Evolutionary conservation across 2,329 filamentous ascomycete species (phyloP).

Genomic region (Emericellopsis cladophorae): DNA sequence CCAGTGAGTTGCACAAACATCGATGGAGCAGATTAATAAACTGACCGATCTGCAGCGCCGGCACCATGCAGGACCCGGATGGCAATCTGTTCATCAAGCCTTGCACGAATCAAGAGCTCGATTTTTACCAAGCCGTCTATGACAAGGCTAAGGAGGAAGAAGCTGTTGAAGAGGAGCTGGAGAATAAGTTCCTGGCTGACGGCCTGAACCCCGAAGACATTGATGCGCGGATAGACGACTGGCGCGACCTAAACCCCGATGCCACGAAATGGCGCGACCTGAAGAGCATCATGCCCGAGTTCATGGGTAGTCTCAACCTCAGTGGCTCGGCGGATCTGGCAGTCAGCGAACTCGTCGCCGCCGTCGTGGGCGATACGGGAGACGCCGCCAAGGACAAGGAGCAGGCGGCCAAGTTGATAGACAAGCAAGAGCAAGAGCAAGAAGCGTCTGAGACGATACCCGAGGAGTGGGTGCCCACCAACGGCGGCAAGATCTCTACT

Average conservation of each 20-base stretch:
- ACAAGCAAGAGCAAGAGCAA: not conserved
- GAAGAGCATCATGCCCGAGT: slow-evolving; percentile 70
- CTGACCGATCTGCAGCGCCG: slow-evolving; percentile 48
- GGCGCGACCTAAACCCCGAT: not conserved
- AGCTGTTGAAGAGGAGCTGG: too few species aligned
- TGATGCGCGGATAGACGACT: slow-evolving; percentile 12
- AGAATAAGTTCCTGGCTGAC: too few species aligned
- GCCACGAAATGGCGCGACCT: slow-evolving; percentile 54
- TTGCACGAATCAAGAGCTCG: slow-evolving; percentile 72
- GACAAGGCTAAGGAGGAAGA: too few species aligned
- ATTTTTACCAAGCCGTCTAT: slow-evolving; percentile 71
- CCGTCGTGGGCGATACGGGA: slow-evolving; percentile 25
- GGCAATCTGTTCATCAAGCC: slow-evolving; percentile 90
- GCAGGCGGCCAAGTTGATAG: slow-evolving; percentile 4
- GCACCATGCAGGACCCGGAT: slow-evolving; percentile 72
- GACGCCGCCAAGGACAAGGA: slow-evolving; percentile 3
- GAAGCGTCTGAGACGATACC: not conserved
- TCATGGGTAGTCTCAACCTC: slow-evolving; percentile 69
- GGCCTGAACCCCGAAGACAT: too few species aligned
- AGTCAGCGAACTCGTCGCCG: slow-evolving; percentile 34
- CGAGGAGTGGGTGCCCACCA: slow-evolving; percentile 33
- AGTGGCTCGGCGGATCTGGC: slow-evolving; percentile 35
- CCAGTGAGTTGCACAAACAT: slow-evolving; percentile 48
- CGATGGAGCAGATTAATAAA: slow-evolving; percentile 1
- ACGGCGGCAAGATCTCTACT: slow-evolving; percentile 54